These are phyloP conservation scores for Pichia phayaonensis DNA, from an alignment of 805 yeast species.

Conservation along the genomic window DNA sequence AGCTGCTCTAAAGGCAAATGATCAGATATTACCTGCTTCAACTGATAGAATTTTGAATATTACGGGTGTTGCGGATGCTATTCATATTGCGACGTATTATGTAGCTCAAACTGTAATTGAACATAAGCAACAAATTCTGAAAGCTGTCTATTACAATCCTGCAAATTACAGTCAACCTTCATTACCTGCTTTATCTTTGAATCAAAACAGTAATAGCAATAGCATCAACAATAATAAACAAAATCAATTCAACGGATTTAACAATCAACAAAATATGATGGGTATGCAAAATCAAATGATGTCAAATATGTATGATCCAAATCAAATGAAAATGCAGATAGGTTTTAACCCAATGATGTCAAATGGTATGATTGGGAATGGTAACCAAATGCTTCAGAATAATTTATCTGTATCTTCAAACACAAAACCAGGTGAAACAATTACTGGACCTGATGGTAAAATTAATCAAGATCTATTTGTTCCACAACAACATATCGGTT, in stretches of 20 bases:
- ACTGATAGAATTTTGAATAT: slow-evolving; percentile 69
- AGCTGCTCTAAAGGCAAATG: slow-evolving; percentile 67
- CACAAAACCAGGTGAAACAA: slow-evolving; percentile 12
- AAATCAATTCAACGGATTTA: background rate
- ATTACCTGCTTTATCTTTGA: slow-evolving; percentile 6
- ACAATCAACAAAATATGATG: slow-evolving; percentile 18
- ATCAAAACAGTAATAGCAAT: background rate
- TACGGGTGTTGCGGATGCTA: slow-evolving; percentile 78
- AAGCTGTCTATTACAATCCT: slow-evolving; percentile 53
- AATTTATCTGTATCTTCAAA: slow-evolving; percentile 3
- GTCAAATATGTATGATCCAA: slow-evolving; percentile 6
- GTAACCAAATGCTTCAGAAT: background rate
- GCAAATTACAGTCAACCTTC: slow-evolving; percentile 30
- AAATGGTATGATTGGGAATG: slow-evolving; percentile 1
- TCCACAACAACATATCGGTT: slow-evolving; percentile 73
- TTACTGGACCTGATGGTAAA: slow-evolving; percentile 34
- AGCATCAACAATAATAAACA: slow-evolving; percentile 1
- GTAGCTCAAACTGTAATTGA: slow-evolving; percentile 61
- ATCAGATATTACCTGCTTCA: slow-evolving; percentile 61
- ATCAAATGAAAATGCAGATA: slow-evolving; percentile 2
- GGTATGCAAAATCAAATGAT: slow-evolving; percentile 22
- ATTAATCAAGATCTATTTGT: slow-evolving; percentile 65
- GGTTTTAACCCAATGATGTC: background rate
- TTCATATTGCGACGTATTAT: slow-evolving; percentile 75
- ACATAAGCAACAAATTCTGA: slow-evolving; percentile 51